A percentile compares a stretch with the other conserved stretches of the same genome.
Evolutionary conservation across 768 basidiomycete genomes (phyloP).

Genomic region (Tephrocybe sp.): DNA sequence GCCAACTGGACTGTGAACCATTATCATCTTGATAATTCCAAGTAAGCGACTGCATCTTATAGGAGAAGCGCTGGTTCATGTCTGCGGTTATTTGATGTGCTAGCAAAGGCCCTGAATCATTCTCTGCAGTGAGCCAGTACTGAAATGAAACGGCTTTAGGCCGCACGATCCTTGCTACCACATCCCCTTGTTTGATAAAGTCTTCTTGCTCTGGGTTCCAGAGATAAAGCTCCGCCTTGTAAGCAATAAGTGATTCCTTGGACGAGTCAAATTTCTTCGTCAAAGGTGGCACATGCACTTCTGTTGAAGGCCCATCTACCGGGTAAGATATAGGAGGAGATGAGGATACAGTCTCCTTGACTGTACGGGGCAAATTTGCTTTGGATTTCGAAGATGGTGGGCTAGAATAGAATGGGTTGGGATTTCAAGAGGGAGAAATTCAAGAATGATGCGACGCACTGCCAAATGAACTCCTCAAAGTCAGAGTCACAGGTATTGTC

Average conservation of each 20-base stretch:
- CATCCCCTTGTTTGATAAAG: conserved; percentile 53
- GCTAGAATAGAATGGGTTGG: conserved; percentile 19
- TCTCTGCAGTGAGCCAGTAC: conserved; percentile 59
- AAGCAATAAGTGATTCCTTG: conserved; percentile 30
- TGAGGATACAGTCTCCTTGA: conserved; percentile 19
- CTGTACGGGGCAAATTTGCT: conserved; percentile 29
- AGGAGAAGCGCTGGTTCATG: conserved; percentile 71
- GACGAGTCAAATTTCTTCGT: conserved; percentile 18
- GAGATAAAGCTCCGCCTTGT: conserved; percentile 55
- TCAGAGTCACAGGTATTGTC: conserved; percentile 65
- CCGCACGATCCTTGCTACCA: conserved; percentile 51
- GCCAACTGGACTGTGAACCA: conserved; percentile 71
- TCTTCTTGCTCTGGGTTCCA: conserved; percentile 53
- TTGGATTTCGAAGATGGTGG: conserved; percentile 31
- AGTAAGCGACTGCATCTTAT: conserved; percentile 68
- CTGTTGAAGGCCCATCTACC: conserved; percentile 2
- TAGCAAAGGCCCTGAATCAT: conserved; percentile 46
- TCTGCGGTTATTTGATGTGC: conserved; percentile 62
- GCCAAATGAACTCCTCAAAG: conserved; percentile 78
- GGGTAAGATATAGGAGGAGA: conserved; percentile 4
- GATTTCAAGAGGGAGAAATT: not conserved
- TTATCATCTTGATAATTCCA: conserved; percentile 77
- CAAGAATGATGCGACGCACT: conserved; percentile 47
- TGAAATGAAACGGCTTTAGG: conserved; percentile 42
- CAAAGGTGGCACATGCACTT: conserved; percentile 1